Evolutionary conservation across 2,329 filamentous ascomycete genomes (phyloP), one percentile per base, ranked within the genome.

Genomic region (Fusarium solani-melongenae): DNA sequence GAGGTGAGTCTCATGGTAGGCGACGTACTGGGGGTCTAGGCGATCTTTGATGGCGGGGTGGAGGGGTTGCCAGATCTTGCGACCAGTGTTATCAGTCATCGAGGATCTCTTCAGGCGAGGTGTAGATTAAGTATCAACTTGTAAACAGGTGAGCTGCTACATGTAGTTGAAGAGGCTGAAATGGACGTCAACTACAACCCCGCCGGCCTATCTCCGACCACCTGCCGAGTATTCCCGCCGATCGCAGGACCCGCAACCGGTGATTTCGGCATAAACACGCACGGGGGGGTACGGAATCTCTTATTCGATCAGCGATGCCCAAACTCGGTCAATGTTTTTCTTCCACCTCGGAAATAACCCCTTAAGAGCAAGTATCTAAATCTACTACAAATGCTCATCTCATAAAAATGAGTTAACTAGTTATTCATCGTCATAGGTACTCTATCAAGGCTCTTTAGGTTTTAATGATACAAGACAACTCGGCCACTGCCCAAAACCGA

Each of bases 21-120:
- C 75, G 34, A 83, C 79, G 44, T 84, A 84, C 64, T 84, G 79
- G 12, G 82, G 80, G 73, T 84, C 82, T 2, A 84, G 78, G 7
- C 57, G 62, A 3, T 70, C 64, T 17, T 80, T 79, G 33, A 83
- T 74, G 20, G 70, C 67, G 11, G 79, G 77, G 67, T 83, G 79
- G 58, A 84, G 75, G 31, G 82, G 81, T 44, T 83, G 82, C 71
- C 75, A 76, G 34, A 76, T 72, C 34, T 71, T 75, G 56, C 66
- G 69, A 44, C 62, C 56, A 36, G 60, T 14, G 24, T 55, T 41
- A 12, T 33, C 46, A 17, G 55, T 4, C 71, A 72, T 74, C 56
- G 41, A 14, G 2, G 6, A n/a, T 20, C 7, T 51, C 9, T 49
- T 8, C 24, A 11, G 5, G 15, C 44, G 14, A 49, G 14, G 14